Percentiles rank a stretch among this genome's conserved stretches.
Evolutionary conservation across 306 rosid genomes (phyloP).

Genomic region (Acacia acuminata): DNA sequence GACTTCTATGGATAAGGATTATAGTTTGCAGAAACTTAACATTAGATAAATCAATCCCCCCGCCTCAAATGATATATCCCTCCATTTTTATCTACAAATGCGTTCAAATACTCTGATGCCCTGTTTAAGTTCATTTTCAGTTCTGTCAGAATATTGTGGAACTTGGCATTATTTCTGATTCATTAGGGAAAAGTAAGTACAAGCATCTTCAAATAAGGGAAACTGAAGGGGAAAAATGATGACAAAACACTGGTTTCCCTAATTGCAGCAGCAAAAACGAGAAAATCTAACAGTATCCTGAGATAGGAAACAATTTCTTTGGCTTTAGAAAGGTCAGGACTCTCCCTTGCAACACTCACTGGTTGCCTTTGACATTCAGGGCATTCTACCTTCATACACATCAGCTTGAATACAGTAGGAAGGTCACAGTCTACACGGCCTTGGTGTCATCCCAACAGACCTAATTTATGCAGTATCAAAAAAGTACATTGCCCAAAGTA

Average conservation of each 20-base stretch:
- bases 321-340: not conserved
- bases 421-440: not conserved
- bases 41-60: not conserved
- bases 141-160: not conserved
- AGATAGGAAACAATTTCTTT: not conserved
- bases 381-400: not conserved
- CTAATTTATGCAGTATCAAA: too few species aligned
- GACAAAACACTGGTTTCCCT: not conserved
- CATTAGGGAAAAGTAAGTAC: not conserved
- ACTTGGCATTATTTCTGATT: not conserved
- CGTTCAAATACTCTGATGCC: not conserved
- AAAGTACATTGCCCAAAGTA: not conserved
- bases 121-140: not conserved
- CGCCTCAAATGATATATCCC: not conserved
- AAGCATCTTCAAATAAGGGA: not conserved
- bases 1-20: not conserved
- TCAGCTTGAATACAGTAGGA: not conserved
- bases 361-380: not conserved
- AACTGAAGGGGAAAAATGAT: not conserved
- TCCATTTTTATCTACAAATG: not conserved
- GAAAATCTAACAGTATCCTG: not conserved
- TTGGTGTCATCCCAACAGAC: not conserved
- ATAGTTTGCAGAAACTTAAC: not conserved
- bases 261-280: not conserved
- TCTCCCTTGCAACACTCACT: not conserved